Percentiles rank a stretch among this genome's conserved stretches.
Evolutionary conservation across 805 yeast species (phyloP).

Genomic region (Candida vartiovaarae): DNA sequence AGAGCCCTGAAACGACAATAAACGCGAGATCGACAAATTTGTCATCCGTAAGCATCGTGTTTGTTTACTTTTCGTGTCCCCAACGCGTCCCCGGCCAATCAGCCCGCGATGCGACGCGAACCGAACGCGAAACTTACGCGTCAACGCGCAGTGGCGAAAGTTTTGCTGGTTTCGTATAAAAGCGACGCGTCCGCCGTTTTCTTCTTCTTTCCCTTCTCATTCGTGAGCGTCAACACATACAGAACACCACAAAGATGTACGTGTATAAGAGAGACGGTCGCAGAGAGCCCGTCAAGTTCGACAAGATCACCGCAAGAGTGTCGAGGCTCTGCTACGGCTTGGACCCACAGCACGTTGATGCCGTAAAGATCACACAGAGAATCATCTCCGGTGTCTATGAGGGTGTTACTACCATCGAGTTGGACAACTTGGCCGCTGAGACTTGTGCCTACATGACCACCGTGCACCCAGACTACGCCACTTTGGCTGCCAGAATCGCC

Average conservation of each 20-base stretch:
- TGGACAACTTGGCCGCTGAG: slow-evolving; percentile 49
- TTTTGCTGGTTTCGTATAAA: too few species aligned
- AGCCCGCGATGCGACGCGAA: slow-evolving; percentile 1
- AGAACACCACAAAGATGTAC: slow-evolving; percentile 42
- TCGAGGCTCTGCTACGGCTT: slow-evolving; percentile 92
- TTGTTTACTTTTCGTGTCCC: slow-evolving; percentile 6
- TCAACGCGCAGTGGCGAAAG: neutral
- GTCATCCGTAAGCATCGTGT: neutral
- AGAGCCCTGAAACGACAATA: too few species aligned
- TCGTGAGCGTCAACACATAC: neutral
- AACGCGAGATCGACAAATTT: too few species aligned
- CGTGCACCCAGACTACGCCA: slow-evolving; percentile 93
- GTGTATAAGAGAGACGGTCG: slow-evolving; percentile 92
- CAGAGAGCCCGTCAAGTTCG: slow-evolving; percentile 90
- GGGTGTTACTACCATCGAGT: slow-evolving; percentile 79
- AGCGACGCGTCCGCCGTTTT: slow-evolving; percentile 6
- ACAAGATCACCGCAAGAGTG: slow-evolving; percentile 92
- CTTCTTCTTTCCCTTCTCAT: neutral
- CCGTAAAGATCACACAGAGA: slow-evolving; percentile 92
- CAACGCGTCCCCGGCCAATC: slow-evolving; percentile 6
- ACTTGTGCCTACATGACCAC: slow-evolving; percentile 98
- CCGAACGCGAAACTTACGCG: neutral
- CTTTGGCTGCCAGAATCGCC: slow-evolving; percentile 93
- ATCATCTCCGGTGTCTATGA: slow-evolving; percentile 95
- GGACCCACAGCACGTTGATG: slow-evolving; percentile 86